Evolutionary conservation across 73 alveolate genomes (phyloP), one percentile per base, ranked within the genome.

Genomic region (Uronychia setigera): DNA sequence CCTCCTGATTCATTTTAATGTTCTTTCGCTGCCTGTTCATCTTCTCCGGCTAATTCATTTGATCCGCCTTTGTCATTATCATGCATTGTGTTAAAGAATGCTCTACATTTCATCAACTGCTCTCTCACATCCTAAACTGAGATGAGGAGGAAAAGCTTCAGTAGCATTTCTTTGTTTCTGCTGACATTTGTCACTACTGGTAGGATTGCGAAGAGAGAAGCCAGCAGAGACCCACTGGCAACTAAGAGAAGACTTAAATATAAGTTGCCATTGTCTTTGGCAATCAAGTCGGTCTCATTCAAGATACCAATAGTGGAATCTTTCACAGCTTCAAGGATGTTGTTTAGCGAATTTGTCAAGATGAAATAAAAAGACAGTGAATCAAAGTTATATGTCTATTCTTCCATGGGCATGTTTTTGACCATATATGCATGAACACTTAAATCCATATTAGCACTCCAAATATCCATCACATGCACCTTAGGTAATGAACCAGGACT

Each of bases 181-280:
- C 80, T 85, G 1, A 86, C 92, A 35, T 80, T 86, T 5, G 88
- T 86, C 0, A 85, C 92, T 31, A 86, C 88, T 26, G 88, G 88
- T 82, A 86, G 59, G 27, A 86, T 86, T 46, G 67, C 67, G 79
- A 79, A 80, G 9, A 86, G 35, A 1, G 92, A 86, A 0, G 79
- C 76, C 67, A 86, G 33, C n/a, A 86, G 84, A 1, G 88, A 79
- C 26, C 85, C 76, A 31, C 81, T 33, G 30, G 92, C 92, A 13
- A 80, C 88, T 19, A 76, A 32, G 29, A 86, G 84, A 0, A 86
- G 84, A 58, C 33, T 60, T 31, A 78, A 84, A 58, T 79, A 34
- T 5, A 85, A 31, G 59, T 30, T 31, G 33, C 79, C 84, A 19
- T 76, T 85, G 0, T 30, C 30, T 28, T 79, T 32, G 14, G 92